phyloP scores from a whole-genome alignment of 345 rosid genomes.

The Acer yangbiense region DNA sequence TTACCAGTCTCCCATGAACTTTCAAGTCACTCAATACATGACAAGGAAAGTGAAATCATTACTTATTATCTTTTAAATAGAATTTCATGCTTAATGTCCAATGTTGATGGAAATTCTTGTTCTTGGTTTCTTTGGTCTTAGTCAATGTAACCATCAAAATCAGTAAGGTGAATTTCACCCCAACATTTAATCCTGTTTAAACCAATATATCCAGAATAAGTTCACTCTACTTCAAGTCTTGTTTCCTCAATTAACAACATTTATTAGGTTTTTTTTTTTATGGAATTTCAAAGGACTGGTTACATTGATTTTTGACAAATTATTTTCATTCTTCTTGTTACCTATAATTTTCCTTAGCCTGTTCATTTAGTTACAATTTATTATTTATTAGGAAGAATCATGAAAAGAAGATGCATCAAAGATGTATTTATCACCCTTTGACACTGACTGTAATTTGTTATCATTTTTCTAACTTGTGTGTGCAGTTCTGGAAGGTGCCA shows the following conservation, averaged over 20 bases:
- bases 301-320: background rate
- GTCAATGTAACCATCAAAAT: background rate
- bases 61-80: background rate
- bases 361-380: background rate
- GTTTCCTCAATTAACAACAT: too few relatives aligned
- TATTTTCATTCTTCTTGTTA: background rate
- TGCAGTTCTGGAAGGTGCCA: conserved; percentile 94
- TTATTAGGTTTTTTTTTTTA: too few relatives aligned
- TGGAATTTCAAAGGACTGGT: too few relatives aligned
- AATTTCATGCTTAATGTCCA: background rate
- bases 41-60: background rate
- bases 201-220: too few relatives aligned
- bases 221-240: too few relatives aligned
- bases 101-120: background rate
- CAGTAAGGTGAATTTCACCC: background rate
- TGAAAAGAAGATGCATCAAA: background rate
- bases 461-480: conserved; percentile 10
- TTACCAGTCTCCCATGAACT: background rate
- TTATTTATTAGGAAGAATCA: background rate
- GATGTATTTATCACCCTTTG: background rate
- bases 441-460: background rate
- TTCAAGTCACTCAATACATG: too few relatives aligned
- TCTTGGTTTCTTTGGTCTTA: background rate
- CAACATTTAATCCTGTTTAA: too few relatives aligned
- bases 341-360: background rate